Evolutionary conservation across 257 asterid genomes (phyloP), one percentile per base, ranked within the genome.

Genomic region (Nicotiana sylvestris): DNA sequence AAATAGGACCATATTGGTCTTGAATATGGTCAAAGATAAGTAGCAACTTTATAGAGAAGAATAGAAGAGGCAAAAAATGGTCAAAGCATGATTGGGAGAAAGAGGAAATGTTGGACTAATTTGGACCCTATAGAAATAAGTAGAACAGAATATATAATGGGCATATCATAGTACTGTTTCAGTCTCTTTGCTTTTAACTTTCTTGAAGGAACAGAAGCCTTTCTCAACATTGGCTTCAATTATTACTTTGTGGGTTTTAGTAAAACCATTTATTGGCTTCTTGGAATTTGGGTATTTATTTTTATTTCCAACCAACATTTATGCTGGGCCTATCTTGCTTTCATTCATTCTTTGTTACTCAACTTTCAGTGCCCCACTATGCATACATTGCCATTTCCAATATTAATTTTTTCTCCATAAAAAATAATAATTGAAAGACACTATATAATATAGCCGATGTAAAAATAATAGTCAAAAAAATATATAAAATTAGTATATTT

Each of bases 101-200:
- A 76, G 81, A 60, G 82, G 78, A 89, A 86, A 79, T 61, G 64
- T 51, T 65, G 80, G 81, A 80, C 77, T 85, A 49, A 49, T 49
- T 46, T 62, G 85, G 84, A 69, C 82, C 83, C 21, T 39, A 70
- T 70, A n/a, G 13, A 2, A 21, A 39, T 39, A 39, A 39, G 56
- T 76, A 37, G 76, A 68, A 27, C 74, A 66, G 69, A 64, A 64
- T 3, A 33, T 33, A 35, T 64, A 64, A 64, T 64, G 39, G 69
- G 17, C 39, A 65, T 65, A 39, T 39, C 58, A 1, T 39, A n/a
- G 56, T 69, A 39, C 18, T 70, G 13, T 72, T 72, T 58, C 65
- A 58, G 65, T 58, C 29, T 58, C 65, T 58, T 6, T 46, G 62
- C 61, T 43, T 72, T 43, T 13, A 78, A 77, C 79, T 46, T 6